Evolutionary conservation across 176 grass and related monocot species (phyloP).

Genomic region (Oryza longistaminata): DNA sequence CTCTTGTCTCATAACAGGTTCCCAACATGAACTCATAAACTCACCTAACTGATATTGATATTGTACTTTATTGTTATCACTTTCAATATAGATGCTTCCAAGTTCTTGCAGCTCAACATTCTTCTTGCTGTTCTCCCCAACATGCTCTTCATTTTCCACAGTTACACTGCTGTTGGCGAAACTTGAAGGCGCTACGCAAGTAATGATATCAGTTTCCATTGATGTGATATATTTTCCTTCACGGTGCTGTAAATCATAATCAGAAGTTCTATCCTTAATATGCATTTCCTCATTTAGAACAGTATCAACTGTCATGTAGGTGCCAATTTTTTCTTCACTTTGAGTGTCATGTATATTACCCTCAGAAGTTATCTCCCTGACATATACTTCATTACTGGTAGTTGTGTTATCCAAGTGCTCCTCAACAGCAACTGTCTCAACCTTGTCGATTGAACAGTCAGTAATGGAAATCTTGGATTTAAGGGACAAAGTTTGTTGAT

Average conservation of each 20-base stretch:
- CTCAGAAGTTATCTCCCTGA: not conserved
- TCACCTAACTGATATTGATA: constrained; percentile 50
- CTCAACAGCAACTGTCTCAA: constrained; percentile 19
- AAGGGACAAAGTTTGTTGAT: not conserved
- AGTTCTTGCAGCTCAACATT: constrained; percentile 14
- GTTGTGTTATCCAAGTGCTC: not conserved
- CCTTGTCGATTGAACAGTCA: constrained; percentile 1
- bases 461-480: constrained; percentile 6
- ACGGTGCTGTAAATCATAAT: not conserved
- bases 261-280: constrained; percentile 1
- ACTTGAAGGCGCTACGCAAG: constrained; percentile 13
- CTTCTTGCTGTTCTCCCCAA: constrained; percentile 12
- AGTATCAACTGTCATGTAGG: constrained; percentile 18
- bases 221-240: constrained; percentile 11
- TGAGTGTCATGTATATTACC: not conserved
- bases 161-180: not conserved
- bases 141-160: constrained; percentile 32
- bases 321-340: not conserved
- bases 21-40: constrained; percentile 58
- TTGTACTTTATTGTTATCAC: not conserved
- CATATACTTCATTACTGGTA: not conserved
- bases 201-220: not conserved
- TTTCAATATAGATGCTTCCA: constrained; percentile 10
- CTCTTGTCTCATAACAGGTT: constrained; percentile 47
- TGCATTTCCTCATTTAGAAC: not conserved